Base-by-base conservation (phyloP, 139 green algal genomes). In the Coelastrella sp. region DNA sequence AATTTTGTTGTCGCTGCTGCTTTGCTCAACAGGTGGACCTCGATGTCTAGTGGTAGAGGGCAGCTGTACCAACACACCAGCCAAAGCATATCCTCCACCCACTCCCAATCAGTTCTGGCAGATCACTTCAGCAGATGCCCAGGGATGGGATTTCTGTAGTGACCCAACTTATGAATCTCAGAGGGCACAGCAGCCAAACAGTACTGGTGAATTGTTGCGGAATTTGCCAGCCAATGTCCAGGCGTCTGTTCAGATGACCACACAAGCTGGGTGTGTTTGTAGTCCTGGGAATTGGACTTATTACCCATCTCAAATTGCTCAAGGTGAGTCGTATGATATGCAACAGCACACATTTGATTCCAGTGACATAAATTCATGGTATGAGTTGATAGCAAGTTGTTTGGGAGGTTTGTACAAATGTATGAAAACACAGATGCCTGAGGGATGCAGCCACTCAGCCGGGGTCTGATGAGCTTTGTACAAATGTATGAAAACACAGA, bases 281-380 rank as follows among this genome's bases (percentile, higher is more conserved):
- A 53, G 67, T 37, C 67, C 67, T 4, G 35, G 40, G 35, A 53
- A 75, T 32, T 75, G 67, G 67, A 75, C 67, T 34, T 75, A 75
- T 32, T 51, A 75, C 15, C 67, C 67, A 32, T 8, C 67, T 27
- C 21, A 37, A 8, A 34, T 75, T 2, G 5, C 25, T 5, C 21
- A 75, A 23, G 67, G 67, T 75, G 67, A 75, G 67, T 32, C 59
- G 59, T 30, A 17, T 37, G 15, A 37, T 32, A 67, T 32, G 59
- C n/a, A n/a, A n/a, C n/a, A n/a, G n/a, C n/a, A n/a, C n/a, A n/a
- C n/a, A n/a, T n/a, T n/a, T n/a, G n/a, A n/a, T n/a, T n/a, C n/a
- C n/a, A n/a, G n/a, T n/a, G n/a, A n/a, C n/a, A n/a, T n/a, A n/a
- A n/a, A n/a, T n/a, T n/a, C n/a, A n/a, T n/a, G n/a, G n/a, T n/a